Base-by-base conservation (phyloP, 805 yeast species). In the Myxozyma udenii region DNA sequence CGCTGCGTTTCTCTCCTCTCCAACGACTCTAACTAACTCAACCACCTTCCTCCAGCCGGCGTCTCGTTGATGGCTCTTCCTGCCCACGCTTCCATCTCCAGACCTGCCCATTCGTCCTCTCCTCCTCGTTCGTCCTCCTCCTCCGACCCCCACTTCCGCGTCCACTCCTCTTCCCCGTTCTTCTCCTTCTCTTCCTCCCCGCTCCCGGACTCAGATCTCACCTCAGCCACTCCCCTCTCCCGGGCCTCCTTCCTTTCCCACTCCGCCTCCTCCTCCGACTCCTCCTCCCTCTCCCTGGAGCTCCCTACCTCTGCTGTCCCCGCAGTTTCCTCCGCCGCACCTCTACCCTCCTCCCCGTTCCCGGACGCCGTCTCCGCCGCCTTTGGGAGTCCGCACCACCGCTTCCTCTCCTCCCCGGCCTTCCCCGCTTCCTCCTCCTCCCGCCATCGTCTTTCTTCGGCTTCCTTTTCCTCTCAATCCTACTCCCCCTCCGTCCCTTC, bases 51-150 rank as follows among this genome's bases (percentile, higher is more conserved):
- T 28, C 12, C 33, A 28, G 33, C 33, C 14, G 33, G 33, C 33
- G 24, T 12, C 38, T 35, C 42, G 38, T 46, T 51, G 55, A 51
- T 51, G 55, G 55, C 51, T 37, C 46, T 51, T 46, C 24, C 48
- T 39, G 55, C 55, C 5, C 51, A 51, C 32, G 16, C 51, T n/a
- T 32, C 48, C 33, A 28, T 36, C 44, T 38, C 51, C 28, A 46
- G 48, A 42, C 48, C 38, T 25, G 28, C 50, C 22, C 51, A 42
- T 41, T 22, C 51, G 16, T 39, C 44, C 22, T 11, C 50, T 16
- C 25, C 46, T 26, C 35, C 39, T 23, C 42, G 19, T 30, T 26
- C 43, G 28, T 41, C 38, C 39, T 45, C 39, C 21, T 18, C 39
- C 21, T n/a, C 21, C 9, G 39, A n/a, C 19, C 21, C 19, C 40